A percentile compares a stretch with the other conserved stretches of the same genome.
These are phyloP conservation scores for Annona squamosa DNA, from an alignment of 164 flowering plant genomes.

Conservation along the genomic window DNA sequence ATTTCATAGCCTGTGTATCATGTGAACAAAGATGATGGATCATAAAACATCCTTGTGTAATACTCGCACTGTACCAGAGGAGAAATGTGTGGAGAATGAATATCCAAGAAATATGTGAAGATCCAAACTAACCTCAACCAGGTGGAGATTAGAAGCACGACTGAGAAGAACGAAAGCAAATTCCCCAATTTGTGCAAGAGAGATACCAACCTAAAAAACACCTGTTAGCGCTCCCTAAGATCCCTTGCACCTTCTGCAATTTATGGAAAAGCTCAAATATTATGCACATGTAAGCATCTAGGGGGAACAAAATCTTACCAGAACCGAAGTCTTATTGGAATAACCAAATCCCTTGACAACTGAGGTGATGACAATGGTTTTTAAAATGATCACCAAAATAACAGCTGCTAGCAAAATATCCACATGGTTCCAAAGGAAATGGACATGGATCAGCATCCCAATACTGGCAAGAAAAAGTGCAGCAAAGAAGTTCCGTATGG, in stretches of 20 bases:
- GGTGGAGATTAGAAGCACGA: constrained; percentile 91
- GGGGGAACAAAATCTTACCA: constrained; percentile 40
- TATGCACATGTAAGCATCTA: neutral
- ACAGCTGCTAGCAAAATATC: constrained; percentile 92
- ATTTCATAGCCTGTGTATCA: neutral
- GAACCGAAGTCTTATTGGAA: constrained; percentile 72
- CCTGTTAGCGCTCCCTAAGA: neutral
- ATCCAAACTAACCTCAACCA: constrained; percentile 66
- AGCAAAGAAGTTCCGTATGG: constrained; percentile 93
- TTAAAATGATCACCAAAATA: constrained; percentile 69
- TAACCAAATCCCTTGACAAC: constrained; percentile 90
- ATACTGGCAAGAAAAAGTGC: constrained; percentile 97
- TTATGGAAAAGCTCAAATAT: neutral
- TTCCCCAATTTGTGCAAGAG: constrained; percentile 94
- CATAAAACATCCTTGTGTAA: no score
- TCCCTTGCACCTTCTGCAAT: constrained; percentile 8
- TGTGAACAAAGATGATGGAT: neutral
- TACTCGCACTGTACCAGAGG: no score
- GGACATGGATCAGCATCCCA: constrained; percentile 95
- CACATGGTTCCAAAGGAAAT: constrained; percentile 94
- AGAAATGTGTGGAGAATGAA: no score
- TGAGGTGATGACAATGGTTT: constrained; percentile 56
- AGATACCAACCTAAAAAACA: constrained; percentile 78
- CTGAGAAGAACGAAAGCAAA: constrained; percentile 97
- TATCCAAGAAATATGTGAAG: neutral